phyloP scores from a whole-genome alignment of 2,329 filamentous ascomycete genomes.

The Lasiodiplodia gonubiensis region DNA sequence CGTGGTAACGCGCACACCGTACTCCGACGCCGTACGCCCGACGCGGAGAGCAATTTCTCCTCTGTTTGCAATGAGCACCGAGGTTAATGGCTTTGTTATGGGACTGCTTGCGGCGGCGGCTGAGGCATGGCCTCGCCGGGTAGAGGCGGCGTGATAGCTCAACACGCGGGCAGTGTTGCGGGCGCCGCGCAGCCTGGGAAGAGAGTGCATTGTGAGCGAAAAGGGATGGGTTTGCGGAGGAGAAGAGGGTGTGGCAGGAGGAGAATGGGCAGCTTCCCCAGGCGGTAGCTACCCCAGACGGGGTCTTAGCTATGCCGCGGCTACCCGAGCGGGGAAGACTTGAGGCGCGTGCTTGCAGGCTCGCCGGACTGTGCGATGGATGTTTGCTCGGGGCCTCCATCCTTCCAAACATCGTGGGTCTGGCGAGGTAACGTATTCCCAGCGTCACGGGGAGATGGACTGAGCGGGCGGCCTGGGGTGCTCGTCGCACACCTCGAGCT shows the following conservation, averaged over 20 bases:
- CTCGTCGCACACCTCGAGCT: slow-evolving; percentile 3
- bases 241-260: slow-evolving; percentile 26
- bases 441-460: background rate
- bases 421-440: slow-evolving; percentile 9
- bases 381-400: background rate
- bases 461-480: slow-evolving; percentile 5
- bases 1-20: slow-evolving; percentile 91
- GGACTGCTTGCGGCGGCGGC: slow-evolving; percentile 1
- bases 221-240: background rate
- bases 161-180: slow-evolving; percentile 15
- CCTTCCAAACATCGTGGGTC: background rate
- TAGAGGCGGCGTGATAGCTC: background rate
- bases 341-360: background rate
- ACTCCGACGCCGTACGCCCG: slow-evolving; percentile 81
- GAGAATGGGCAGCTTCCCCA: slow-evolving; percentile 36
- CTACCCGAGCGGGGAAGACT: slow-evolving; percentile 21
- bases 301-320: slow-evolving; percentile 13
- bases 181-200: slow-evolving; percentile 8
- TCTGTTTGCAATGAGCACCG: slow-evolving; percentile 93
- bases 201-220: background rate
- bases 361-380: slow-evolving; percentile 1
- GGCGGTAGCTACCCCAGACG: background rate
- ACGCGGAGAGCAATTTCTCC: slow-evolving; percentile 97
- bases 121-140: slow-evolving; percentile 2
- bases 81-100: slow-evolving; percentile 55